phyloP scores from a whole-genome alignment of 139 green algal genomes.

The Chlamydomonas schloesseri region DNA sequence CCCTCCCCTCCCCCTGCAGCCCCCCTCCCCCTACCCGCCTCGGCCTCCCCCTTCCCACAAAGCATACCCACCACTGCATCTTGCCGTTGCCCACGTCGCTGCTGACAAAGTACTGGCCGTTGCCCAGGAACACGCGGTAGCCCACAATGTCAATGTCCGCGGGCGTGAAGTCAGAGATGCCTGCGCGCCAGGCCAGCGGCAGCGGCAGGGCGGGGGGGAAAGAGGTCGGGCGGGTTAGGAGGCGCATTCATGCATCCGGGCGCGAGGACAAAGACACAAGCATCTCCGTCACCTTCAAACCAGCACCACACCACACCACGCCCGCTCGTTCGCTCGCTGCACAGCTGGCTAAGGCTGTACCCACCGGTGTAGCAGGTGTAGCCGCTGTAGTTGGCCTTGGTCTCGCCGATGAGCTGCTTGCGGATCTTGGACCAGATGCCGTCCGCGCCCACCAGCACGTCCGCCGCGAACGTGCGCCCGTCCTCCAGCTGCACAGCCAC shows the following conservation, averaged over 20 bases:
- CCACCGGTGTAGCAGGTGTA: conserved; percentile 95
- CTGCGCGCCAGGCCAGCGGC: conserved; percentile 22
- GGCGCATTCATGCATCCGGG: no score
- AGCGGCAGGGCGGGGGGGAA: no score
- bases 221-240: no score
- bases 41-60: no score
- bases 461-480: conserved; percentile 58
- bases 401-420: conserved; percentile 77
- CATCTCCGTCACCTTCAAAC: no score
- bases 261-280: no score
- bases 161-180: conserved; percentile 93
- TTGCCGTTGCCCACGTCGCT: conserved; percentile 96
- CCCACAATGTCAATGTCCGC: conserved; percentile 89
- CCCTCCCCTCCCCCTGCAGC: no score
- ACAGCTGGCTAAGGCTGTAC: no score
- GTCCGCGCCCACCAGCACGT: conserved; percentile 95
- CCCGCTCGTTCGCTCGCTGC: no score
- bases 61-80: conserved; percentile 93
- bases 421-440: conserved; percentile 94
- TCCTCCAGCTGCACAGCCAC: conserved; percentile 18
- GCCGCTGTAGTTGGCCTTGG: conserved; percentile 78
- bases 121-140: conserved; percentile 97
- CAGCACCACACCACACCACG: neutral
- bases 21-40: neutral
- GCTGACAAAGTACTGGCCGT: conserved; percentile 97